Evolutionary conservation across 768 basidiomycete species (phyloP), one percentile per base, ranked within the genome.

Genomic region (Boletus reticulatus): DNA sequence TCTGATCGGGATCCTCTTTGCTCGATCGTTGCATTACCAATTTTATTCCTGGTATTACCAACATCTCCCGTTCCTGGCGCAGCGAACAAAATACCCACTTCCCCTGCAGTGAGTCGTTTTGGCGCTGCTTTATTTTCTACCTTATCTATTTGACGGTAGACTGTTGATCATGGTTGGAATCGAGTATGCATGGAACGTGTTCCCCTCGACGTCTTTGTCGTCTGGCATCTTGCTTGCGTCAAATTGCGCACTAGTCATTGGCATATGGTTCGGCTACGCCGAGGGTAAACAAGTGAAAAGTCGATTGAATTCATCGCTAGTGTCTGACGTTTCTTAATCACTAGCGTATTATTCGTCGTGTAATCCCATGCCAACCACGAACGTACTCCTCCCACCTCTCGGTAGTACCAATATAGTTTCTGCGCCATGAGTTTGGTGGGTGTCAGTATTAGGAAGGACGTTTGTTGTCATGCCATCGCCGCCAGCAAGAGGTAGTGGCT

Each of bases 1-100:
- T 66, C 69, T 98, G 38, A 86, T 97, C 50, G 97, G 97, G 17
- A 88, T 98, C 36, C 59, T 91, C 8, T 97, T 92, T 68, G 92
- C 97, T 20, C 84, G 97, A 19, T 98, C 96, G 11, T 75, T 99
- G 43, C 97, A 99, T 68, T 98, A 98, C 68, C 97, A 99, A 62
- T 99, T 99, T 72, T 97, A 97, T 70, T 87, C 91, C 6, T 99
- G 97, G 97, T 98, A 98, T 68, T 92, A 88, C 11, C 88, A 91
- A 53, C 92, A 95, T 63, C 70, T 96, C 34, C 93, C 96, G 1
- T 87, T 95, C 66, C 71, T 98, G 29, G 75, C 83, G 4, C 94
- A 85, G 81, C 84, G 84, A 67, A 87, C 89, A 6, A 78, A 73
- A 50, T 89, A 83, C 68, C 88, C 88, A 16, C 46, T 80, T 14